Evolutionary conservation across 164 flowering plant genomes (phyloP).

Genomic region (Kalanchoe fedtschenkoi): DNA sequence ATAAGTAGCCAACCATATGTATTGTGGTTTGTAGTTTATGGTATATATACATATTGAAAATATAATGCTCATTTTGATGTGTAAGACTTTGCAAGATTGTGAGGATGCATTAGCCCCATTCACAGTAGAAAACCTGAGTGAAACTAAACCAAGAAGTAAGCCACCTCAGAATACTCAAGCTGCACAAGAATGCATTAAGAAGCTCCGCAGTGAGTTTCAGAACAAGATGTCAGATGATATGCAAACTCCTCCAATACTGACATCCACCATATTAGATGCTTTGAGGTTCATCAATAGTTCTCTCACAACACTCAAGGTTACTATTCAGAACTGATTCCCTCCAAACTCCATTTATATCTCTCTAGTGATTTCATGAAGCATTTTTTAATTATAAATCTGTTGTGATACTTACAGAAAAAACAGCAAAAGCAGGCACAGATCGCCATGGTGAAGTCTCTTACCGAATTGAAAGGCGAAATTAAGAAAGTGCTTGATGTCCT

Average conservation of each 20-base stretch:
- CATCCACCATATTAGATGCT: slow-evolving; percentile 45
- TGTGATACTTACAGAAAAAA: slow-evolving; percentile 32
- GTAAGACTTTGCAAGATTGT: slow-evolving; percentile 70
- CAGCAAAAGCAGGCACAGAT: slow-evolving; percentile 44
- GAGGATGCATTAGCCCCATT: slow-evolving; percentile 37
- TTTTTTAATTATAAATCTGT: background rate
- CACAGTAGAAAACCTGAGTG: slow-evolving; percentile 29
- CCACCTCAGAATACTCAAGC: slow-evolving; percentile 23
- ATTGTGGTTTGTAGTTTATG: background rate
- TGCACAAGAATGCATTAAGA: slow-evolving; percentile 45
- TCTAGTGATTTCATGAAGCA: no score
- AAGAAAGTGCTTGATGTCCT: slow-evolving; percentile 40
- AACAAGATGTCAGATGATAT: slow-evolving; percentile 70
- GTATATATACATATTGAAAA: background rate
- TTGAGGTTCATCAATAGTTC: slow-evolving; percentile 50
- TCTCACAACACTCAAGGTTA: slow-evolving; percentile 48
- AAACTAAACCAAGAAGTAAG: slow-evolving; percentile 19
- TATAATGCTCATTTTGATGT: slow-evolving; percentile 9
- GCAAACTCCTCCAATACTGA: slow-evolving; percentile 47
- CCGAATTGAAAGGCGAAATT: slow-evolving; percentile 44
- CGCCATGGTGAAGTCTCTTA: slow-evolving; percentile 35
- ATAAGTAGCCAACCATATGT: background rate
- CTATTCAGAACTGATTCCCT: background rate
- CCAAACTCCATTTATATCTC: no score
- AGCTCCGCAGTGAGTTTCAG: slow-evolving; percentile 46